Evolutionary conservation across 1,139 yeast genomes (phyloP), one percentile per base, ranked within the genome.

Genomic region (Nakaseomyces nivariensis): DNA sequence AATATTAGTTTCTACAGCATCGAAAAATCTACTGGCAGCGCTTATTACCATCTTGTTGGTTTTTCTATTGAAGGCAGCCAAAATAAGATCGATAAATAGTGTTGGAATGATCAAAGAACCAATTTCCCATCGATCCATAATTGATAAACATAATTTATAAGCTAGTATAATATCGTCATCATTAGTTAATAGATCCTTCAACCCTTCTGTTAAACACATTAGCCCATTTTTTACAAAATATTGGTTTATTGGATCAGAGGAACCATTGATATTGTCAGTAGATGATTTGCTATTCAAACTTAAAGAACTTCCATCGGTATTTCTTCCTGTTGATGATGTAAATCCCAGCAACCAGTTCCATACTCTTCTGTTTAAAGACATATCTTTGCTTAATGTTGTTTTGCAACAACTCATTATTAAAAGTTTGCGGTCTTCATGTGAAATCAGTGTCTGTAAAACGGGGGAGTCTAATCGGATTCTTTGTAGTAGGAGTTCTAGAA

Each of bases 331-430:
- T 29, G 52, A 41, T 8, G 52, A 46, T 3, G 55, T 42, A 9
- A 96, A 94, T 0, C 97, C 97, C 44, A 90, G 68, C 8, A 92
- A 70, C 94, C 96, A 90, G 56, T 77, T 82, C 96, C 97, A 90
- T 31, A 92, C 72, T 57, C 99, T 76, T 65, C 97, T 74, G 63
- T 92, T 94, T 54, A 92, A 74, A 22, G 97, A 87, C 96, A 92
- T 88, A 66, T 92, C 99, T 58, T 82, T 82, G 43, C 83, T 78
- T 48, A 89, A 70, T 1, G 94, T 83, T 0, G 90, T 80, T 10
- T 73, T 67, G 45, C 87, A 76, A 34, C 92, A 85, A 6, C 82
- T 72, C 65, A 80, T 72, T 26, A 87, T 67, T 45, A 92, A 67
- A 32, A 76, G 61, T 53, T 79, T 75, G 50, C 77, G 74, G 57